Percentiles rank a stretch among this genome's conserved stretches.
phyloP scores from a whole-genome alignment of 1,284 basidiomycete genomes.

The Singerocomus inundabilis region DNA sequence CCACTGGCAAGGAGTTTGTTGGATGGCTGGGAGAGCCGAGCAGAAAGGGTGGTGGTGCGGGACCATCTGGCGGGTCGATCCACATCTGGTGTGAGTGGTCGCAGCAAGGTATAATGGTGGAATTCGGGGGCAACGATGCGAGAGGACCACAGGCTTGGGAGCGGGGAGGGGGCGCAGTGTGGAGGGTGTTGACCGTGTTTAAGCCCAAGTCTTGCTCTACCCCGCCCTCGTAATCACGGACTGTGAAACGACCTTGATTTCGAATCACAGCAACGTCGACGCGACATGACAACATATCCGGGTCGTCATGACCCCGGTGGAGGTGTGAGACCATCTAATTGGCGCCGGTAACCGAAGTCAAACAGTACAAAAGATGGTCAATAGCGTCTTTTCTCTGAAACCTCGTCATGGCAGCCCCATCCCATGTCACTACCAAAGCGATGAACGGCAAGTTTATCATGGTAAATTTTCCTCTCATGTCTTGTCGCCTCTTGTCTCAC shows the following conservation, averaged over 20 bases:
- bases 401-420: conserved; percentile 48
- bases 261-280: too few species aligned
- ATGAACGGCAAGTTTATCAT: conserved; percentile 43
- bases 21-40: conserved; percentile 74
- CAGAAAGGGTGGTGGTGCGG: conserved; percentile 82
- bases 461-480: conserved; percentile 30
- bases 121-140: conserved; percentile 75
- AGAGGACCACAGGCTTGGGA: conserved; percentile 83
- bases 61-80: conserved; percentile 79
- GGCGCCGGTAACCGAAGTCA: too few species aligned
- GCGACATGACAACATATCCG: too few species aligned
- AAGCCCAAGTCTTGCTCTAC: conserved; percentile 27
- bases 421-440: conserved; percentile 43
- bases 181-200: conserved; percentile 75
- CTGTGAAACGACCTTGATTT: too few species aligned
- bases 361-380: conserved; percentile 12
- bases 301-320: too few species aligned
- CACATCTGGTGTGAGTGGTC: conserved; percentile 92
- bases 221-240: not conserved
- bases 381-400: not conserved
- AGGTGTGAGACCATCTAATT: too few species aligned
- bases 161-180: conserved; percentile 72
- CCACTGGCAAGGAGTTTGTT: conserved; percentile 77
- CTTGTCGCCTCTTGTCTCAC: conserved; percentile 2
- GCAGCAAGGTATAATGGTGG: conserved; percentile 75